Evolutionary conservation across 768 basidiomycete species (phyloP).

Genomic region (Boletus sensibilis): DNA sequence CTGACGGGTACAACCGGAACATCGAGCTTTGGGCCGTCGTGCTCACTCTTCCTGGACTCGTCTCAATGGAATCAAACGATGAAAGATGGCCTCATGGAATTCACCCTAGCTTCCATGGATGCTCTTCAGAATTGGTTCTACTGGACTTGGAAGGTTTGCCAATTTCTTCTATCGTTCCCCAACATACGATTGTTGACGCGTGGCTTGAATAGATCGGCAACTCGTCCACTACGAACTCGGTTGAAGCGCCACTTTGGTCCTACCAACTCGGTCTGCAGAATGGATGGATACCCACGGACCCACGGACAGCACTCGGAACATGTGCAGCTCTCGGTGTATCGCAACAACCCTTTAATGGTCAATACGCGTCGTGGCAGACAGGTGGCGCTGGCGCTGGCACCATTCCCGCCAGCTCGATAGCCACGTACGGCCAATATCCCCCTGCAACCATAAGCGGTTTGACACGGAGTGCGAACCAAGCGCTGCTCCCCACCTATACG

Average conservation of each 20-base stretch:
- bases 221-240: conserved; percentile 47
- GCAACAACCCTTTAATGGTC: conserved; percentile 47
- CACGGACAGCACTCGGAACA: conserved; percentile 59
- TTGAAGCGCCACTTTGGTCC: conserved; percentile 63
- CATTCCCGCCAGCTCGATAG: conserved; percentile 41
- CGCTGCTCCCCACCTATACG: conserved; percentile 61
- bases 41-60: conserved; percentile 49
- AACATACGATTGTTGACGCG: neutral
- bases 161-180: neutral
- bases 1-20: conserved; percentile 36
- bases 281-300: conserved; percentile 80
- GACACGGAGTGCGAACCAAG: conserved; percentile 35
- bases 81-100: conserved; percentile 51
- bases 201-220: conserved; percentile 49
- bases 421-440: conserved; percentile 51
- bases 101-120: conserved; percentile 62
- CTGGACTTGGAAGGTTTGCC: conserved; percentile 73
- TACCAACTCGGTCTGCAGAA: conserved; percentile 67
- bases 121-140: conserved; percentile 67
- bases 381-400: conserved; percentile 57
- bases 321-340: conserved; percentile 56
- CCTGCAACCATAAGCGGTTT: conserved; percentile 49
- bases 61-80: conserved; percentile 49
- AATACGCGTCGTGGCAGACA: conserved; percentile 64
- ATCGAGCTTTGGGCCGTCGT: conserved; percentile 29